These are phyloP conservation scores for Seiridium cupressi DNA, from an alignment of 2,329 filamentous ascomycete species.

Conservation along the genomic window DNA sequence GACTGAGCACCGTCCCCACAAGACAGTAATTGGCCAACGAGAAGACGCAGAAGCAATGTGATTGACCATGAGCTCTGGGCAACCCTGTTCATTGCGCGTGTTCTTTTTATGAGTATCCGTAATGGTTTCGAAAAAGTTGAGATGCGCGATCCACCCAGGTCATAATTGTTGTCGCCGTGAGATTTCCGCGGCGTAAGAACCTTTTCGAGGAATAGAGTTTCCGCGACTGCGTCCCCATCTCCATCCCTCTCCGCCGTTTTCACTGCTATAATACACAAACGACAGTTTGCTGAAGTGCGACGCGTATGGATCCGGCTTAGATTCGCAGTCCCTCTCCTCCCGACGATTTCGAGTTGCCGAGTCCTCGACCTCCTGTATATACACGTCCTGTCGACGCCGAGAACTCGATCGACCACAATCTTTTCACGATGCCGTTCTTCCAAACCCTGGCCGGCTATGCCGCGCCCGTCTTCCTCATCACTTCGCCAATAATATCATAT, in stretches of 20 bases:
- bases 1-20: background rate
- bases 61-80: background rate
- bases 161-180: background rate
- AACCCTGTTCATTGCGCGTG: background rate
- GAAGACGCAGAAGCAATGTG: background rate
- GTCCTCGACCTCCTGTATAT: background rate
- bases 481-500: conserved; percentile 65
- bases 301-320: no score
- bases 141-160: background rate
- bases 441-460: conserved; percentile 51
- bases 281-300: no score
- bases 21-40: background rate
- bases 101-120: background rate
- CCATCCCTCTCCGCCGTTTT: no score
- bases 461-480: conserved; percentile 61
- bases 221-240: no score
- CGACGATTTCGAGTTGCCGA: background rate
- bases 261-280: no score
- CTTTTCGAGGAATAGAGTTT: no score
- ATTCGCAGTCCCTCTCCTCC: no score
- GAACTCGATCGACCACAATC: background rate
- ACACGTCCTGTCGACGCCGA: background rate
- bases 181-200: no score
- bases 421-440: conserved; percentile 31
- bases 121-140: background rate